These are phyloP conservation scores for Cocos nucifera DNA, from an alignment of 176 grass and related monocot genomes.

Conservation along the genomic window DNA sequence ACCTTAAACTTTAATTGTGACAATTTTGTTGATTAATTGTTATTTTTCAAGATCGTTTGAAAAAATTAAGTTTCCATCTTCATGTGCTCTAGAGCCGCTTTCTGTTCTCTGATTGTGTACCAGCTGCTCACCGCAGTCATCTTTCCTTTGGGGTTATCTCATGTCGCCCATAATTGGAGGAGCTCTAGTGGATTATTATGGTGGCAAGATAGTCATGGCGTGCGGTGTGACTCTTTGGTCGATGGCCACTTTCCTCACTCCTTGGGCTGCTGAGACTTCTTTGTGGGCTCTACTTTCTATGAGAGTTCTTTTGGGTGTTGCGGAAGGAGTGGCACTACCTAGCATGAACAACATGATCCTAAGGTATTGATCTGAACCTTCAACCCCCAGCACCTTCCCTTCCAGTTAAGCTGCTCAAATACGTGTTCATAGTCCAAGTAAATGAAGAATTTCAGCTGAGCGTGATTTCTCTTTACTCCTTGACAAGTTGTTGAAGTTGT, in stretches of 20 bases:
- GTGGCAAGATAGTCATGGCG: slow-evolving; percentile 88
- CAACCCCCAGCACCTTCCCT: background rate
- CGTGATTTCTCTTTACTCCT: background rate
- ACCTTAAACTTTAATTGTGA: no score
- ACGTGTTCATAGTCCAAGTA: no score
- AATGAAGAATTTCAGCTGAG: slow-evolving; percentile 6
- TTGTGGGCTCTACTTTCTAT: slow-evolving; percentile 60
- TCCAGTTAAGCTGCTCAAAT: no score
- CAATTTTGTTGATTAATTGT: no score
- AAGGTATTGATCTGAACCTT: slow-evolving; percentile 49
- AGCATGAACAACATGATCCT: slow-evolving; percentile 98
- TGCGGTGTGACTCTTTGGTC: slow-evolving; percentile 91
- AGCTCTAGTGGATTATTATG: slow-evolving; percentile 78
- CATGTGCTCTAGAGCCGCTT: background rate
- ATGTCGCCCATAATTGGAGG: slow-evolving; percentile 86
- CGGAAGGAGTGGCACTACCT: slow-evolving; percentile 96
- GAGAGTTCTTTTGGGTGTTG: slow-evolving; percentile 72
- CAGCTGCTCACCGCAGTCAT: slow-evolving; percentile 51
- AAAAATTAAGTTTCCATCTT: no score
- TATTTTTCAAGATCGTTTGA: no score
- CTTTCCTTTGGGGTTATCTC: slow-evolving; percentile 96
- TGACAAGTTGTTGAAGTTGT: slow-evolving; percentile 11
- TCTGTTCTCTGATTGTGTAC: slow-evolving; percentile 14
- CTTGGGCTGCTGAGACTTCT: slow-evolving; percentile 78
- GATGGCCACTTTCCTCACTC: slow-evolving; percentile 79